Evolutionary conservation across 768 basidiomycete genomes (phyloP), one percentile per base, ranked within the genome.

Genomic region (Serendipita indica): DNA sequence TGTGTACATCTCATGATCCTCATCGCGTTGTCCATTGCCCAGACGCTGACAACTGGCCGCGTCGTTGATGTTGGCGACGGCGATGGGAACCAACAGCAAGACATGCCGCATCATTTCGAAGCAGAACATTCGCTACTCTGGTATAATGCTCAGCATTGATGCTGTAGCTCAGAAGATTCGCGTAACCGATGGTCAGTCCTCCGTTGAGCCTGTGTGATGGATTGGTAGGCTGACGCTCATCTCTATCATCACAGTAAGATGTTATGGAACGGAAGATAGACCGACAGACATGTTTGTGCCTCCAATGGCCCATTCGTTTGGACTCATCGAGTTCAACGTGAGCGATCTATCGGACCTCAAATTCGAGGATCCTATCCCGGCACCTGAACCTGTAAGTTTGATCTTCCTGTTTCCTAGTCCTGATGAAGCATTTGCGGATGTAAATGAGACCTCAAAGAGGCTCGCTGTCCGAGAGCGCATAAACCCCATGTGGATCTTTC

Each of bases 401-500:
- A 18, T 54, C 10, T 0, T 30, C 10, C 41, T 37, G 33, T 22
- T 49, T 46, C 41, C 60, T 57, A 58, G 33, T 30, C 39, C 56
- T 57, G 72, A 75, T 74, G 75, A 75, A 70, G 59, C 43, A 71
- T 74, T 70, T 64, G 69, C 73, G 75, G 73, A 74, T 75, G 73
- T 75, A 68, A 71, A 69, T 64, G 70, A 71, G 69, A 69, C 60
- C 49, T 54, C 49, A 28, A 16, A 10, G 43, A 63, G 64, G 69
- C 69, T 70, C 67, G 60, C 33, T 45, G 64, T 72, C 72, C 71
- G 72, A 72, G 73, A 73, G 71, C 74, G 72, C 73, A 73, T 72
- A 72, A 66, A 64, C 59, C 65, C 66, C 70, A 62, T 76, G 75
- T 78, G 75, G 76, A 77, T 69, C 67, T 68, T 73, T 75, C 78